Percentiles rank a stretch among this genome's conserved stretches.
These are phyloP conservation scores for Brassica hybrid DNA, from an alignment of 441 rosid species.

Conservation along the genomic window DNA sequence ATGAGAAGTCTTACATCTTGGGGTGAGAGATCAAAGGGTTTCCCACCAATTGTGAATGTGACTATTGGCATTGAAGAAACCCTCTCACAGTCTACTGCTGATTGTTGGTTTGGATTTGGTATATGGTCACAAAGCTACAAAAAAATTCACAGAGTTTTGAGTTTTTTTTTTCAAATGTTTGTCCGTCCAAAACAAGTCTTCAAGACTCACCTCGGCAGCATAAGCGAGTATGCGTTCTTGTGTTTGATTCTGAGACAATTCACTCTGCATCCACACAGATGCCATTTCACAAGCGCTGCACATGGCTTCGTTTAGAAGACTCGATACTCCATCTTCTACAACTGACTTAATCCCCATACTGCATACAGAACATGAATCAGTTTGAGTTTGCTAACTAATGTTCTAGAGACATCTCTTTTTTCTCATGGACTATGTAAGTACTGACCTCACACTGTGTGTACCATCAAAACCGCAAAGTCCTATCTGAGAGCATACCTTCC, in stretches of 20 bases:
- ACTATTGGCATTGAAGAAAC: conserved; percentile 55
- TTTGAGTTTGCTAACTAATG: conserved; percentile 7
- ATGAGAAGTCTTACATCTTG: conserved; percentile 42
- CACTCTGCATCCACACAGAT: conserved; percentile 67
- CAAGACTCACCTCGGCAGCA: conserved; percentile 55
- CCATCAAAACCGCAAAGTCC: conserved; percentile 70
- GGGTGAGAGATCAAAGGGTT: conserved; percentile 58
- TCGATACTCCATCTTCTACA: conserved; percentile 50
- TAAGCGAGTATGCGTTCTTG: conserved; percentile 63
- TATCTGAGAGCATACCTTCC: conserved; percentile 64
- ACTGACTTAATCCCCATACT: conserved; percentile 61
- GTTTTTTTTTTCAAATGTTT: background rate
- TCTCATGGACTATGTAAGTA: conserved; percentile 9
- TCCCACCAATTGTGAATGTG: conserved; percentile 62
- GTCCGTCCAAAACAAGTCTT: background rate
- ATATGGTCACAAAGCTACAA: conserved; percentile 63
- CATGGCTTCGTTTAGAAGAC: conserved; percentile 48
- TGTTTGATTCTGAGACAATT: conserved; percentile 53
- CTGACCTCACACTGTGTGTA: conserved; percentile 58
- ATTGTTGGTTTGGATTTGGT: conserved; percentile 63
- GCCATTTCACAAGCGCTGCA: conserved; percentile 76
- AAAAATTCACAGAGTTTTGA: conserved; percentile 23
- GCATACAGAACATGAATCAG: conserved; percentile 23
- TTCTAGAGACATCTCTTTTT: background rate
- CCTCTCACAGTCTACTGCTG: conserved; percentile 55